These are phyloP conservation scores for Lentinus brumalis DNA, from an alignment of 768 basidiomycete genomes.

Conservation along the genomic window DNA sequence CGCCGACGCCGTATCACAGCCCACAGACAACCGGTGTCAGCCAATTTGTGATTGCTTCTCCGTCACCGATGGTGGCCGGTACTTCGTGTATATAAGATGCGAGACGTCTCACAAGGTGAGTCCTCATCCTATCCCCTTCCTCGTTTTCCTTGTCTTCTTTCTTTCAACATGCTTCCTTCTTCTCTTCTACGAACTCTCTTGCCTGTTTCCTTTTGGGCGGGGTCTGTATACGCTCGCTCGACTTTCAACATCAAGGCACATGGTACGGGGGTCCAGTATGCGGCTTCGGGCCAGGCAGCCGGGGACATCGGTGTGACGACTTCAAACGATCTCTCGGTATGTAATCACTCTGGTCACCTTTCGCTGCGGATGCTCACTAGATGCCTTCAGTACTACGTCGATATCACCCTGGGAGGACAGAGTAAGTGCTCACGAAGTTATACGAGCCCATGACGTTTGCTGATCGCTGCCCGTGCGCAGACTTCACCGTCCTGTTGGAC, in stretches of 20 bases:
- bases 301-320: neutral
- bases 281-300: neutral
- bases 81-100: too few species aligned
- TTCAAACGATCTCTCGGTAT: neutral
- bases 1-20: too few species aligned
- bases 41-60: too few species aligned
- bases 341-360: neutral
- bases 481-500: constrained; percentile 35
- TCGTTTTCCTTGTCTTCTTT: too few species aligned
- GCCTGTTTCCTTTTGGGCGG: too few species aligned
- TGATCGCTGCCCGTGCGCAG: constrained; percentile 11
- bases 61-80: too few species aligned
- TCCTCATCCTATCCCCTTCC: too few species aligned
- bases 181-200: too few species aligned
- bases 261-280: neutral
- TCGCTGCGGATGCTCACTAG: neutral
- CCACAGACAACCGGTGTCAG: too few species aligned
- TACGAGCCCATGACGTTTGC: neutral
- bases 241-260: neutral
- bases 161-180: too few species aligned
- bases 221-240: neutral
- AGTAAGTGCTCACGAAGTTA: neutral
- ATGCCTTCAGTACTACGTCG: neutral
- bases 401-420: constrained; percentile 8
- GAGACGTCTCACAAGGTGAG: too few species aligned